Base-by-base conservation (phyloP, 108 stramenopile species). In the Skeletonema menzelii region DNA sequence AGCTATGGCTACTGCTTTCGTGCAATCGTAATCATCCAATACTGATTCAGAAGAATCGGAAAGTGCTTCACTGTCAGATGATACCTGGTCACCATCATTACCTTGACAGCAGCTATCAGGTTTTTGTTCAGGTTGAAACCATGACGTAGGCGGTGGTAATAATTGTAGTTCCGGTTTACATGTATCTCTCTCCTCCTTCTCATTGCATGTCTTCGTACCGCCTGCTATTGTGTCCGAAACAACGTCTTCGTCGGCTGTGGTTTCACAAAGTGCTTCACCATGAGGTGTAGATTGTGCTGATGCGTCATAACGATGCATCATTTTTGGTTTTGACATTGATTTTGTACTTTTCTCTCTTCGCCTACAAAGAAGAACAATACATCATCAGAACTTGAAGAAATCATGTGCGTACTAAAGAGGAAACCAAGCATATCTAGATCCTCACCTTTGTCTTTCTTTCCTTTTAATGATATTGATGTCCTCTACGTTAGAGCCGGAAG, bases 141-240 rank as follows among this genome's bases (percentile, higher is more conserved):
- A 74, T 22, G 73, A 66, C 6, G 65, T 58, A 60, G 70, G 62
- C 11, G 65, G 73, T 32, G 73, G 65, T 31, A 67, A 22, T n/a
- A 53, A 22, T 10, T 53, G 49, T 4, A 53, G 49, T 53, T 53
- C 20, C 24, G 49, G 24, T 53, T 53, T 53, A 3, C 19, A 19
- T 47, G 46, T 19, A 47, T 4, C 46, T 47, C 2, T 47, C 46
- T 47, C 46, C 6, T 47, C 46, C 46, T 47, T 47, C 19, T 47
- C 19, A 19, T 19, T 47, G 46, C 46, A 22, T 22, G 22, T 53
- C 8, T 2, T 53, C 0, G 19, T 6, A n/a, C n/a, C 40, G 15
- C 40, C 40, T 15, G n/a, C n/a, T n/a, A 15, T 15, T 20, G 8
- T 22, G 22, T 53, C 49, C 22, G 49, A 24, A 53, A n/a, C 20